A percentile compares a stretch with the other conserved stretches of the same genome.
These are phyloP conservation scores for Senna tora DNA, from an alignment of 306 rosid genomes.

Conservation along the genomic window DNA sequence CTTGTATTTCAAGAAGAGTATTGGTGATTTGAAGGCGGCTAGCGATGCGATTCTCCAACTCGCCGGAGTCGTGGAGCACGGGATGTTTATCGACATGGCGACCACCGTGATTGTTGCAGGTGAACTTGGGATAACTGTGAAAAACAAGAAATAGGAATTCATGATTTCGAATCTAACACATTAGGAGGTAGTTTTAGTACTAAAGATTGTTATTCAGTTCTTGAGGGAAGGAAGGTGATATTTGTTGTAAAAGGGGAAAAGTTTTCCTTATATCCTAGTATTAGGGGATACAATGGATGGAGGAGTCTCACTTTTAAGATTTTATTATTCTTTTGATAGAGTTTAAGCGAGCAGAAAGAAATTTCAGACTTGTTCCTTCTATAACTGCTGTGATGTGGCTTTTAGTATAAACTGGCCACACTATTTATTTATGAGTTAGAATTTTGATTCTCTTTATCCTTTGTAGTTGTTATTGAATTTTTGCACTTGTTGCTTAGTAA, in stretches of 20 bases:
- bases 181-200: slow-evolving; percentile 32
- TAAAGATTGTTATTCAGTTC: slow-evolving; percentile 16
- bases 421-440: neutral
- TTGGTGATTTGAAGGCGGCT: slow-evolving; percentile 64
- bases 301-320: neutral
- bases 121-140: slow-evolving; percentile 59
- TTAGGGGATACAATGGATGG: slow-evolving; percentile 7
- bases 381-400: slow-evolving; percentile 18
- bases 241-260: slow-evolving; percentile 30
- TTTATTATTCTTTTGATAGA: slow-evolving; percentile 15
- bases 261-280: slow-evolving; percentile 8
- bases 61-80: slow-evolving; percentile 70
- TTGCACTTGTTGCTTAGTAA: neutral
- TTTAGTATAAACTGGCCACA: neutral
- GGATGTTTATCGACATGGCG: slow-evolving; percentile 69
- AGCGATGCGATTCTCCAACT: slow-evolving; percentile 61
- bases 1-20: slow-evolving; percentile 53
- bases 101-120: slow-evolving; percentile 69
- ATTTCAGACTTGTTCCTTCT: slow-evolving; percentile 4
- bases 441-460: neutral
- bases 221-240: neutral
- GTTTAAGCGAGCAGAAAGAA: slow-evolving; percentile 21
- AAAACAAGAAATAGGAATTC: slow-evolving; percentile 40
- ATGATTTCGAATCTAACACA: neutral
- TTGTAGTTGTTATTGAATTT: neutral